phyloP scores from a whole-genome alignment of 2,329 filamentous ascomycete species.

The Fusarium veterinarium region DNA sequence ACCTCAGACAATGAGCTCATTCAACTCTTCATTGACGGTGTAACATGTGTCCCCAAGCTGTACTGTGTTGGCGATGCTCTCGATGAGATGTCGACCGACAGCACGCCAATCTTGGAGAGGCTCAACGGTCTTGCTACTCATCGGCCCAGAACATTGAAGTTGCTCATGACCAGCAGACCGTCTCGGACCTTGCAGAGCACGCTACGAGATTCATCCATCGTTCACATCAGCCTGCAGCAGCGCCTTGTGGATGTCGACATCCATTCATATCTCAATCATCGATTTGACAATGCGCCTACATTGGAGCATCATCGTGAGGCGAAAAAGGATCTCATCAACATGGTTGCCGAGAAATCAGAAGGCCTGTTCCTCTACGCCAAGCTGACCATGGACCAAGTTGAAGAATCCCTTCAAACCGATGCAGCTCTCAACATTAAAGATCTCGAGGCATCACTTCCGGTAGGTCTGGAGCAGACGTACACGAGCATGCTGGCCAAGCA shows the following conservation, averaged over 20 bases:
- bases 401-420: background rate
- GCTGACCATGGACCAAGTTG: conserved; percentile 40
- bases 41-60: conserved; percentile 25
- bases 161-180: conserved; percentile 39
- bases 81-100: conserved; percentile 40
- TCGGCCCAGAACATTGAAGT: conserved; percentile 32
- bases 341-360: conserved; percentile 28
- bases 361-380: conserved; percentile 41
- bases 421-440: background rate
- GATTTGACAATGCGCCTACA: conserved; percentile 17
- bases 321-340: conserved; percentile 29
- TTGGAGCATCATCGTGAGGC: background rate
- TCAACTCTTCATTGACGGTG: conserved; percentile 31
- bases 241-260: conserved; percentile 38
- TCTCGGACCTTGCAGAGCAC: conserved; percentile 37
- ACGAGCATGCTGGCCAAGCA: conserved; percentile 52
- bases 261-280: conserved; percentile 24
- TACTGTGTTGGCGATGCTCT: conserved; percentile 41
- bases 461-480: conserved; percentile 47
- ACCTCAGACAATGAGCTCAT: conserved; percentile 38
- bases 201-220: conserved; percentile 33
- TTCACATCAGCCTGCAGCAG: conserved; percentile 39
- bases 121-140: conserved; percentile 35
- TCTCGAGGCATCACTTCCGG: conserved; percentile 30
- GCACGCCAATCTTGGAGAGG: conserved; percentile 27